These are phyloP conservation scores for Erigeron philadelphicus DNA, from an alignment of 140 eudicot genomes.

Conservation along the genomic window DNA sequence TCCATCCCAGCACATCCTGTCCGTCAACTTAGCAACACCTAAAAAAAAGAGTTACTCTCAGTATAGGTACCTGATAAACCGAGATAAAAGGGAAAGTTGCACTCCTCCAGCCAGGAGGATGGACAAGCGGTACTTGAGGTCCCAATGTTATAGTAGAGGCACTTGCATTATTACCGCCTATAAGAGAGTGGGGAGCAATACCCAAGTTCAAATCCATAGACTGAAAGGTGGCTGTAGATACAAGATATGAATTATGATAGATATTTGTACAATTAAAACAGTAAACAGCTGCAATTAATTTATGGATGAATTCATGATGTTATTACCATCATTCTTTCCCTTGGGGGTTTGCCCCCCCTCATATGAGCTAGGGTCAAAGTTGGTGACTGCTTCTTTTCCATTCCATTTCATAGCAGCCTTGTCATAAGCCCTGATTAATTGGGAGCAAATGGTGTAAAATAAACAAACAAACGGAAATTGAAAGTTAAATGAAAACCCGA, in stretches of 20 bases:
- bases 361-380: slow-evolving; percentile 51
- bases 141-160: slow-evolving; percentile 20
- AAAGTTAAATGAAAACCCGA: background rate
- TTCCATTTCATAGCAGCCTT: slow-evolving; percentile 56
- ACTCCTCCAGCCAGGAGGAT: slow-evolving; percentile 31
- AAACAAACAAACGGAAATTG: background rate
- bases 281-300: background rate
- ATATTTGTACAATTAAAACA: background rate
- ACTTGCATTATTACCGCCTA: slow-evolving; percentile 5
- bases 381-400: slow-evolving; percentile 63
- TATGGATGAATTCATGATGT: background rate
- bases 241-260: slow-evolving; percentile 6
- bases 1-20: no score
- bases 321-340: slow-evolving; percentile 43
- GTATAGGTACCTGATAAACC: slow-evolving; percentile 37
- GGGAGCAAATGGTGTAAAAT: background rate
- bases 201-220: slow-evolving; percentile 56
- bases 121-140: slow-evolving; percentile 30
- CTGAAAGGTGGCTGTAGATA: slow-evolving; percentile 30
- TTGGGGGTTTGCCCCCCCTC: slow-evolving; percentile 33
- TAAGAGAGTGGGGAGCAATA: slow-evolving; percentile 43
- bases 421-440: slow-evolving; percentile 54
- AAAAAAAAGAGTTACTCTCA: background rate
- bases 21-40: no score
- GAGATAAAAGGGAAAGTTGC: slow-evolving; percentile 33